These are phyloP conservation scores for Pisolithus microcarpus DNA, from an alignment of 768 basidiomycete genomes.

Conservation along the genomic window DNA sequence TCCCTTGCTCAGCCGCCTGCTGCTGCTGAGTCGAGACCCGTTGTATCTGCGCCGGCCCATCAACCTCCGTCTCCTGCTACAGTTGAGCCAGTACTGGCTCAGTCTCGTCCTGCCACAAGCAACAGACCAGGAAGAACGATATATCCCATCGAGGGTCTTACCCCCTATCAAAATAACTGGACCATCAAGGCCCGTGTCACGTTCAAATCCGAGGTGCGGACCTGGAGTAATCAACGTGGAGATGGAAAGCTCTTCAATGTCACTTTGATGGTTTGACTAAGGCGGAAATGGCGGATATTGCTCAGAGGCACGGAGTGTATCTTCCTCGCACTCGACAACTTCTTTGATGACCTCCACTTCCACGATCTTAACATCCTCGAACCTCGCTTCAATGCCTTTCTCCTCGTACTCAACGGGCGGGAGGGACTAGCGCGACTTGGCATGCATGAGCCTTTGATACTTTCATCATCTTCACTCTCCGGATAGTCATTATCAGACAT, in stretches of 20 bases:
- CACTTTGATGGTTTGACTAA: slow-evolving; percentile 60
- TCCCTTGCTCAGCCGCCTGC: slow-evolving; percentile 22
- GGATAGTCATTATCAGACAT: too few relatives aligned
- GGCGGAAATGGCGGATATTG: too few relatives aligned
- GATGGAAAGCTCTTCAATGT: slow-evolving; percentile 95
- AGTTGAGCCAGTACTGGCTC: neutral
- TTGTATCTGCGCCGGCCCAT: neutral
- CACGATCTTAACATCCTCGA: too few relatives aligned
- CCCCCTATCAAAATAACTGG: slow-evolving; percentile 98
- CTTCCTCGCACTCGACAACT: too few relatives aligned
- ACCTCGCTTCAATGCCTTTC: too few relatives aligned
- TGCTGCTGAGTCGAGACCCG: neutral
- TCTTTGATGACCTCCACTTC: too few relatives aligned
- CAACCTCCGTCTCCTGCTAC: slow-evolving; percentile 21
- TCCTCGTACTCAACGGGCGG: too few relatives aligned
- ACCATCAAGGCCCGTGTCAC: slow-evolving; percentile 93
- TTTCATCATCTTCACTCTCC: slow-evolving; percentile 5
- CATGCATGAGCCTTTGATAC: too few relatives aligned
- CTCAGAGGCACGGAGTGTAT: too few relatives aligned
- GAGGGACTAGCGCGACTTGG: too few relatives aligned
- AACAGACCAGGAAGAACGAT: slow-evolving; percentile 27
- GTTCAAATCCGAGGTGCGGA: slow-evolving; percentile 80
- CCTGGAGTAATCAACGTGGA: slow-evolving; percentile 84
- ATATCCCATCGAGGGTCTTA: slow-evolving; percentile 89
- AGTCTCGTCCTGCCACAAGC: slow-evolving; percentile 9